Evolutionary conservation across 805 yeast species (phyloP), one percentile per base, ranked within the genome.

Genomic region (Cyberlindnera euphorbiae): DNA sequence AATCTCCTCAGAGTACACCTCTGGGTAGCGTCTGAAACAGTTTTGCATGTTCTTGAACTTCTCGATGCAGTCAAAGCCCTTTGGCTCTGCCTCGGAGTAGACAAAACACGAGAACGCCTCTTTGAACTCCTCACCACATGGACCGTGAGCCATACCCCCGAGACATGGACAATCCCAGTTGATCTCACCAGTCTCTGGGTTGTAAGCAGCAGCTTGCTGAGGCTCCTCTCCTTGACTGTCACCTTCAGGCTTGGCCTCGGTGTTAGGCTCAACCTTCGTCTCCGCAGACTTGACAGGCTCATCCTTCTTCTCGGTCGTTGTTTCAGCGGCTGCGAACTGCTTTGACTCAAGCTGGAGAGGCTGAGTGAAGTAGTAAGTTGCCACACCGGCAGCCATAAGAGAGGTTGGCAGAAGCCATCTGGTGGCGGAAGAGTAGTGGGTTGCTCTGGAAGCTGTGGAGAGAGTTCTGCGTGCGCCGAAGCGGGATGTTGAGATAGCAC

Each of bases 141-240:
- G 97, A 0, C 98, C 98, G 47, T 89, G 73, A 22, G 98, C 97
- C 97, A 93, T 87, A 28, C 98, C 98, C 23, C 97, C 98, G 33
- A 93, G 69, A 63, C 97, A 90, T n/a, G 98, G 97, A 62, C 98
- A 93, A 58, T 93, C 97, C 98, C 98, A 93, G 75, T 93, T 90
- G 64, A 93, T 93, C 60, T 90, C 97, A 21, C 98, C 98, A 3
- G 98, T 93, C 54, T 85, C 95, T 21, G 97, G 97, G 66, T 90
- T 77, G 64, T 77, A 90, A 4, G 97, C 96, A 26, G 87, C 83
- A 42, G 69, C 64, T 44, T 60, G 66, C 15, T 64, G 62, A 29
- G 63, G 71, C 29, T 64, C 68, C 27, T 56, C 62, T 33, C 36
- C 41, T 19, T 19, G 22, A 24, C 29, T 36, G 6, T 56, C 66